A percentile compares a stretch with the other conserved stretches of the same genome.
These are phyloP conservation scores for Melampsora medusae DNA, from an alignment of 1,284 basidiomycete genomes.

Conservation along the genomic window DNA sequence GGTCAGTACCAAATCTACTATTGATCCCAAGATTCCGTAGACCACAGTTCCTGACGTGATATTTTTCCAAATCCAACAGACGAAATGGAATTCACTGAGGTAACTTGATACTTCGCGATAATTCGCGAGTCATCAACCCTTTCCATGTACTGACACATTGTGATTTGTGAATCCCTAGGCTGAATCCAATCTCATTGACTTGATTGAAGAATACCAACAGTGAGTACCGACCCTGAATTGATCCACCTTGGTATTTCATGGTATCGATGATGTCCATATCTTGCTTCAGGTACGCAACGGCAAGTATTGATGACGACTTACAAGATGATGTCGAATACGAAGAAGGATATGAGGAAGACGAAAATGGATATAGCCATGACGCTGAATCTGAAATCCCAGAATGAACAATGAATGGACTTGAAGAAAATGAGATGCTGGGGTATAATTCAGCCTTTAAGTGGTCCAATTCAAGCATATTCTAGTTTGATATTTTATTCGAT, in stretches of 20 bases:
- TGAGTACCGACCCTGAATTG: slow-evolving; percentile 10
- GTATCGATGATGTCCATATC: background rate
- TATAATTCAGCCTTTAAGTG: too few species aligned
- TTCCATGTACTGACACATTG: slow-evolving; percentile 10
- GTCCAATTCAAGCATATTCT: too few species aligned
- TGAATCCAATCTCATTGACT: slow-evolving; percentile 47
- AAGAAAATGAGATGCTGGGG: too few species aligned
- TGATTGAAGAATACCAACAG: slow-evolving; percentile 55
- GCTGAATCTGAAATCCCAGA: background rate
- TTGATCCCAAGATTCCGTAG: background rate
- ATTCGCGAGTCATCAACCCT: background rate
- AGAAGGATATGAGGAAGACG: slow-evolving; percentile 3
- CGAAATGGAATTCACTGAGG: slow-evolving; percentile 57
- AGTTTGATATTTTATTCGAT: too few species aligned
- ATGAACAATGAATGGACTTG: too few species aligned
- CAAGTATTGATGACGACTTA: background rate
- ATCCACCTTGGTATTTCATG: background rate
- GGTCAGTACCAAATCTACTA: slow-evolving; percentile 17
- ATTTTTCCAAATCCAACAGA: slow-evolving; percentile 44
- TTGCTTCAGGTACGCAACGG: background rate
- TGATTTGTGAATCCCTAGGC: slow-evolving; percentile 4
- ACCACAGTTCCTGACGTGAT: background rate
- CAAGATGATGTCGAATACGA: slow-evolving; percentile 3
- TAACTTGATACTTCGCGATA: slow-evolving; percentile 47
- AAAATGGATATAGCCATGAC: background rate